Evolutionary conservation across 164 flowering plant genomes (phyloP).

Genomic region (Sextonia rubra): DNA sequence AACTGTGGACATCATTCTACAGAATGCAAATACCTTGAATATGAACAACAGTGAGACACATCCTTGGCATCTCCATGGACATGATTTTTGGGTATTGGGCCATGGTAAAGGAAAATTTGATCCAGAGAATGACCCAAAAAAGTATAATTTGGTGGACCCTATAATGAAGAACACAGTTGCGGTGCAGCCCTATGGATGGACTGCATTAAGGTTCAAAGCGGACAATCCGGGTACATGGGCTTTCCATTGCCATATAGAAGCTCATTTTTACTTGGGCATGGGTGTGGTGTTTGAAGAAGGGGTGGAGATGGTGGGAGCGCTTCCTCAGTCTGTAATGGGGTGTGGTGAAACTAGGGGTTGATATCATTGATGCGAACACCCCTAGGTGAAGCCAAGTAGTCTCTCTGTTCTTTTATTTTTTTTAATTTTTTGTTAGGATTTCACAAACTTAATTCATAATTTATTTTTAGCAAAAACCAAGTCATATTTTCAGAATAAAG

Average conservation of each 20-base stretch:
- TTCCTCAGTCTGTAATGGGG: slow-evolving; percentile 63
- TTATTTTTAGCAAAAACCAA: too few species aligned
- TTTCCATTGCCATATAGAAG: slow-evolving; percentile 79
- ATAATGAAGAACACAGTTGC: slow-evolving; percentile 75
- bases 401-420: too few species aligned
- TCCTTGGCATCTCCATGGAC: slow-evolving; percentile 91
- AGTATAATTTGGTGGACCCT: slow-evolving; percentile 55
- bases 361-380: too few species aligned
- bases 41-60: slow-evolving; percentile 62
- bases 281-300: slow-evolving; percentile 78
- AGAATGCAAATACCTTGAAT: slow-evolving; percentile 29
- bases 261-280: slow-evolving; percentile 83
- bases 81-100: slow-evolving; percentile 87
- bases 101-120: slow-evolving; percentile 64
- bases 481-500: too few species aligned
- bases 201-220: slow-evolving; percentile 60
- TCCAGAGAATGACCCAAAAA: slow-evolving; percentile 30
- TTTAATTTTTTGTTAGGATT: too few species aligned
- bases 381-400: too few species aligned
- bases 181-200: slow-evolving; percentile 67
- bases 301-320: slow-evolving; percentile 46
- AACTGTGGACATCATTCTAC: neutral
- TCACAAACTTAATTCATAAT: too few species aligned
- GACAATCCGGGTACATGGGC: slow-evolving; percentile 80
- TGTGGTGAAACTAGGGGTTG: slow-evolving; percentile 43